phyloP scores from a whole-genome alignment of 2,329 filamentous ascomycete genomes.

The Ascochyta rabiei region DNA sequence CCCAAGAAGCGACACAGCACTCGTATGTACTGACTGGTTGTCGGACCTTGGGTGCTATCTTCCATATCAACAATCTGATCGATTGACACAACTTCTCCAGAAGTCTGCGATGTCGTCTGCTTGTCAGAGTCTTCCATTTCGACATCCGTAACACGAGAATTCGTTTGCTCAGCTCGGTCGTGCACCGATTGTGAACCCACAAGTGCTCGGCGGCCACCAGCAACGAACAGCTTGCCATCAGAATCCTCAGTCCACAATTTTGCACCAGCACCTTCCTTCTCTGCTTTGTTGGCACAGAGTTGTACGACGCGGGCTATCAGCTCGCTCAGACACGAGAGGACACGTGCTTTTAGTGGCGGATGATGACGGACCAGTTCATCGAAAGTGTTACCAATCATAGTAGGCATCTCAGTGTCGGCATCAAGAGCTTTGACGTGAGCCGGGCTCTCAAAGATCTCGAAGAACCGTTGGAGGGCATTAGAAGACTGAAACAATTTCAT shows the following conservation, averaged over 20 bases:
- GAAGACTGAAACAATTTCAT: conserved; percentile 87
- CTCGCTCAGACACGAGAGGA: conserved; percentile 83
- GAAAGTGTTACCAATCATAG: conserved; percentile 79
- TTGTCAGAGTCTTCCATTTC: conserved; percentile 66
- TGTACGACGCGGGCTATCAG: conserved; percentile 85
- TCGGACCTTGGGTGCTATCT: conserved; percentile 57
- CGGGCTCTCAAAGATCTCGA: conserved; percentile 96
- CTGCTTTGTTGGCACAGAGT: conserved; percentile 73
- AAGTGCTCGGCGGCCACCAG: conserved; percentile 59
- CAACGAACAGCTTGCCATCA: conserved; percentile 64
- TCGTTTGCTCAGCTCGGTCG: conserved; percentile 19
- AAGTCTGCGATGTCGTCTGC: conserved; percentile 8
- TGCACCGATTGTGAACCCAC: conserved; percentile 50
- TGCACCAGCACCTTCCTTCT: conserved; percentile 73
- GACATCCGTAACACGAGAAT: conserved; percentile 52
- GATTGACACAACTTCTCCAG: conserved; percentile 37
- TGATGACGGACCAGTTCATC: conserved; percentile 96
- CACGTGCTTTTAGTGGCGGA: conserved; percentile 77
- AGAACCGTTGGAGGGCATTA: conserved; percentile 80
- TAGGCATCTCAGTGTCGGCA: conserved; percentile 72
- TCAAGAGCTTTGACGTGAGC: conserved; percentile 86
- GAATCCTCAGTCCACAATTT: conserved; percentile 72
- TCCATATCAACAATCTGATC: conserved; percentile 56
- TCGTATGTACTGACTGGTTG: conserved; percentile 72
- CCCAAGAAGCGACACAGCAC: conserved; percentile 78